Evolutionary conservation across 73 alveolate species (phyloP), one percentile per base, ranked within the genome.

Genomic region (Paramecium primaurelia): DNA sequence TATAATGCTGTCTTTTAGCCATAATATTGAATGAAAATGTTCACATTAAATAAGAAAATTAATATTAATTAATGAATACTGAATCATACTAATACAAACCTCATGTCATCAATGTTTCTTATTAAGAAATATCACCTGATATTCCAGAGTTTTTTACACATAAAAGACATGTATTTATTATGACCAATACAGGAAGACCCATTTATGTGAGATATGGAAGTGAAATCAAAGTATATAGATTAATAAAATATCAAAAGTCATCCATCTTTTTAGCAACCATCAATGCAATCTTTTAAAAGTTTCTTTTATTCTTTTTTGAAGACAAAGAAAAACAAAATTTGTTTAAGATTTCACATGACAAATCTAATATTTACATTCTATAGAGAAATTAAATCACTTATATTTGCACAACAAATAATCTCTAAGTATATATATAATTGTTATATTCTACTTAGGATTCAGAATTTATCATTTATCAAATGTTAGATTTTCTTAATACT

Each of bases 131-230:
- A 3, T 80, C 91, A 11, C 91, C 91, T 80, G 91, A 80, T 16
- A 42, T 80, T 10, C 91, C 94, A 5, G 94, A 89, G 45, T 89
- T 71, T 44, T 71, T 71, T 42, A 73, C 77, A 22, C 94, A 71
- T 51, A 89, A 89, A 69, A 68, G 98, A 47, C 97, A 95, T 86
- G 95, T 94, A 92, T 92, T 93, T 69, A 95, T 95, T 85, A 95
- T 95, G 98, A 93, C 97, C 9, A 93, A 86, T 58, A 95, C 97
- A n/a, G 98, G 98, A 28, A 94, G 97, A 30, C 98, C 98, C 3
- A 94, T 95, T 34, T 95, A 95, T 95, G 95, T 96, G 14, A 77
- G 97, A 92, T 95, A 95, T 95, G 98, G 98, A 5, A 96, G 89
- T 68, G 98, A 95, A 84, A 94, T 95, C 26, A 92, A 93, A 95